Conservation (phyloP, 768 basidiomycete species). For the Boletus pseudo-olivaceus region DNA sequence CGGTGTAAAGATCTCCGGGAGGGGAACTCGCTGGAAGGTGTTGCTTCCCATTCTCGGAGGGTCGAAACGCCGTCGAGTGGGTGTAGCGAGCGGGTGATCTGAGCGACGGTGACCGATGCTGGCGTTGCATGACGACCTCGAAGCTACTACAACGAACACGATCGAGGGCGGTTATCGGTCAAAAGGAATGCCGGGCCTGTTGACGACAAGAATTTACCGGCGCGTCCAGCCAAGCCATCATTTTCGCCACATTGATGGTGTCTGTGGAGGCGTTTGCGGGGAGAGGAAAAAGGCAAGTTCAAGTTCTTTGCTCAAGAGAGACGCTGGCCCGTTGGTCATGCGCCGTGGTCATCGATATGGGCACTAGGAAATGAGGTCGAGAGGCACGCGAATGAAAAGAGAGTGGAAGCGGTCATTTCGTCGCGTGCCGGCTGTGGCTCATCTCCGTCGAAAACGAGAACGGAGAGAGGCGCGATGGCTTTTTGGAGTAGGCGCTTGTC, state of each 20-base stretch:
- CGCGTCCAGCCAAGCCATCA: constrained; percentile 2
- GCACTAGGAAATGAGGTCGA: constrained; percentile 1
- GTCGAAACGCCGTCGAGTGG: constrained; percentile 10
- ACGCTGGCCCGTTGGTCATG: constrained; percentile 11
- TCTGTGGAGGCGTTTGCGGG: not conserved
- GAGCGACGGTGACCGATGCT: constrained; percentile 1
- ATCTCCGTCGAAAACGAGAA: not conserved
- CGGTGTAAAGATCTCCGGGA: not conserved
- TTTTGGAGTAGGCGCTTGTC: too few relatives aligned
- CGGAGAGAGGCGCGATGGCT: too few relatives aligned
- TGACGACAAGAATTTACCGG: not conserved
- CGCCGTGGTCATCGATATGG: constrained; percentile 7
- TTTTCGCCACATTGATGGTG: constrained; percentile 10
- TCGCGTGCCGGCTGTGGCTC: not conserved
- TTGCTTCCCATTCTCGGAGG: constrained; percentile 4
- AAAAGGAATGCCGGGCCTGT: too few relatives aligned
- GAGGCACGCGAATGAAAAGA: not conserved
- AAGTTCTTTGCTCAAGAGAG: not conserved
- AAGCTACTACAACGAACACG: constrained; percentile 3
- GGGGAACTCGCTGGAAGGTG: not conserved
- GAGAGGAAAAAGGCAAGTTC: not conserved
- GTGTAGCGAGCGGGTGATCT: not conserved
- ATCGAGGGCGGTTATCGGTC: constrained; percentile 18
- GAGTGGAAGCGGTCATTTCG: not conserved
- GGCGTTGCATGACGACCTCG: constrained; percentile 21